phyloP scores from a whole-genome alignment of 345 rosid species.

The Ceriops decandra region DNA sequence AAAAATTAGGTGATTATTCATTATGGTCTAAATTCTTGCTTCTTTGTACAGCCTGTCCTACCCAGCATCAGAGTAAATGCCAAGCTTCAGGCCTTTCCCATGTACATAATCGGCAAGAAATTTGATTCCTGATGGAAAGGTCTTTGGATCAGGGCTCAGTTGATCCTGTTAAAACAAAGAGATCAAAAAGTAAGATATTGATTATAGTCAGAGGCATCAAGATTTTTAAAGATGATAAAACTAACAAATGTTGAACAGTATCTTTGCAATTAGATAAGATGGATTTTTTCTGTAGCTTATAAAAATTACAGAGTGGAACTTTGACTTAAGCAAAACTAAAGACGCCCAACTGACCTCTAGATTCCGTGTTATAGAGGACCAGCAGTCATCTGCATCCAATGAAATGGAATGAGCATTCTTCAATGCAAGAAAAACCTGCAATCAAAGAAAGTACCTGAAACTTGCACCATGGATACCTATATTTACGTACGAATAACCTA shows the following conservation, averaged over 20 bases:
- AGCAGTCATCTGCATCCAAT: constrained; percentile 82
- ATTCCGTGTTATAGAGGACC: constrained; percentile 64
- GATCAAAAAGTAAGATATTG: constrained; percentile 8
- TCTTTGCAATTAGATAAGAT: no score
- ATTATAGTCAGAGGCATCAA: background rate
- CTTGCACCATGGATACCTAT: constrained; percentile 51
- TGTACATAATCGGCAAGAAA: constrained; percentile 83
- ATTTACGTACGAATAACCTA: constrained; percentile 79
- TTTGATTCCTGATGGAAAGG: constrained; percentile 90
- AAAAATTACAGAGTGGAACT: background rate
- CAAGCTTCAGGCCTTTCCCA: constrained; percentile 84
- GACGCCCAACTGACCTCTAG: constrained; percentile 40
- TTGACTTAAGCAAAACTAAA: background rate
- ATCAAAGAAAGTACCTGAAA: constrained; percentile 10
- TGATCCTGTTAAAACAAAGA: constrained; percentile 55
- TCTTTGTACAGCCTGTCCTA: constrained; percentile 38
- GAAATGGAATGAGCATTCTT: constrained; percentile 19
- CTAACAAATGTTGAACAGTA: no score
- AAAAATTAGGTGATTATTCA: constrained; percentile 7
- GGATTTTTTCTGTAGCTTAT: background rate
- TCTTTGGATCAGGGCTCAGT: constrained; percentile 65
- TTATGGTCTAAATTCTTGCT: constrained; percentile 19
- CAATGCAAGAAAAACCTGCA: constrained; percentile 7
- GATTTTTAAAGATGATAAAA: no score
- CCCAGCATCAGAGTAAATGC: constrained; percentile 99